Base-by-base conservation (phyloP, 2,329 filamentous ascomycete genomes). In the Mollisiaceae sp. region DNA sequence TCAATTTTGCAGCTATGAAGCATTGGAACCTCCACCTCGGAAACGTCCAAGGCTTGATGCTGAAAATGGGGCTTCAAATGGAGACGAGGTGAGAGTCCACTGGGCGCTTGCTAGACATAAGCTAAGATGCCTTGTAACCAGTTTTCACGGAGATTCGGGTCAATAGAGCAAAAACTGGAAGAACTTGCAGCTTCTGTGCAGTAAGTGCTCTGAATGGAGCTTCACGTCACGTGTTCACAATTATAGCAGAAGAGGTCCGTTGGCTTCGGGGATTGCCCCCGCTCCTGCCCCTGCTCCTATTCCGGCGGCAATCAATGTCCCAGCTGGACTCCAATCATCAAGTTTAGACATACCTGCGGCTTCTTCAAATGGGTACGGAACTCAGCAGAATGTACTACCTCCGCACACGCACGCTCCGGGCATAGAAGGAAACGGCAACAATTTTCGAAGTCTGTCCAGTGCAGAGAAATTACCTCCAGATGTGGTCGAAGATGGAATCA, bases 141-240 rank as follows among this genome's bases (percentile, higher is more conserved):
- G 67, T 63, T 67, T 2, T 66, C 67, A 1, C 59, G 66, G 43
- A 65, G 65, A 43, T 69, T 69, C 55, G 65, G 67, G n/a, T 60
- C 62, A 2, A 67, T 69, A 45, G 67, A 69, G 45, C 61, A 69
- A 27, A 69, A 64, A 50, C 27, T 69, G 47, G 65, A 69, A 39
- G 59, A 67, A 54, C 62, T 69, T 20, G 62, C 64, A n/a, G 67
- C 67, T 22, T 65, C 65, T 9, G 60, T 69, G 36, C 59, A 67
- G 65, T 65, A 61, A 47, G 61, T 54, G 50, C 4, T 54, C 4
- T 8, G n/a, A 24, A 50, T 6, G n/a, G n/a, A 11, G 6, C n/a
- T 12, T 18, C 14, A 32, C 3, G n/a, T 54, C 24, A 54, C 24
- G 50, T 54, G 50, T 24, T 54, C 4, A 54, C 5, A 6, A 4